phyloP scores from a whole-genome alignment of 208 protist genomes.

The Trichomonas gallinae region DNA sequence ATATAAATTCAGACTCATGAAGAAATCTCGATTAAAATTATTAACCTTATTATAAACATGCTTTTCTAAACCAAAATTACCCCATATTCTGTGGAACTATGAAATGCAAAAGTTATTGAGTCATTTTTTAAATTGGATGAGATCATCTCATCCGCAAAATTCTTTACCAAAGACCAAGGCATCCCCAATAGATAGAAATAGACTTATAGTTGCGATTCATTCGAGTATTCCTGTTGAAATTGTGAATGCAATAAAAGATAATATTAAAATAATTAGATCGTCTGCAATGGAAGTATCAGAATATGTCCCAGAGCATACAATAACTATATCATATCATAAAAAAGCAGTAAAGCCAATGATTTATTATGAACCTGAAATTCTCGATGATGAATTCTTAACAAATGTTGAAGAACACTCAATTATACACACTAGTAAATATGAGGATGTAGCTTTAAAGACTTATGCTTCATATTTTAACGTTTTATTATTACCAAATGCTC shows the following conservation, averaged over 20 bases:
- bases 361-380: background rate
- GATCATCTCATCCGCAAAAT: too few relatives aligned
- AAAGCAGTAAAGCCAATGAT: background rate
- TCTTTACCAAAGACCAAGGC: background rate
- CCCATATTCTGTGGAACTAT: too few relatives aligned
- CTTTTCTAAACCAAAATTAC: too few relatives aligned
- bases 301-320: background rate
- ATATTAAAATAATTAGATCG: background rate
- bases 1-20: too few relatives aligned
- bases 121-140: too few relatives aligned
- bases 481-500: background rate
- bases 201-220: background rate
- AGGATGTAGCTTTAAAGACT: background rate
- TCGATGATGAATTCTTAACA: background rate
- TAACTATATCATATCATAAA: background rate
- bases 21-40: too few relatives aligned
- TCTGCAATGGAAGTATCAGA: background rate
- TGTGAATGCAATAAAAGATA: background rate
- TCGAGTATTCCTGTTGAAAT: background rate
- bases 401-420: background rate
- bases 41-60: too few relatives aligned
- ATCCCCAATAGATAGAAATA: background rate
- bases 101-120: too few relatives aligned
- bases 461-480: background rate
- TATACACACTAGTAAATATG: background rate